Evolutionary conservation across 192 early-diverging fungal species (phyloP).

Genomic region (Rhizoclosmatium sp.): DNA sequence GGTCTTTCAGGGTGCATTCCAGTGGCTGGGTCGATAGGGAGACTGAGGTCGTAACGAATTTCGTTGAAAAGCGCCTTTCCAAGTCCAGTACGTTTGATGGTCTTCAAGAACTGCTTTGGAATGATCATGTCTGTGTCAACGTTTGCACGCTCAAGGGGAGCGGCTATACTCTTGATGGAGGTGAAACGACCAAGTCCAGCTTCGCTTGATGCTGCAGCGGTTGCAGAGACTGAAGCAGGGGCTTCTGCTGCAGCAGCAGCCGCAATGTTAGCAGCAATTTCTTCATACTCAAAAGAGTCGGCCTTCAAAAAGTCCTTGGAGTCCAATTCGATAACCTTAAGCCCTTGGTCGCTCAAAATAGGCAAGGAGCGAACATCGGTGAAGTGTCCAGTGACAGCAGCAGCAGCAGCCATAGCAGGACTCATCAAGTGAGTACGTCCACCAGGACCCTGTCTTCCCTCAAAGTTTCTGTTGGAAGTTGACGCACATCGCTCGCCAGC

Average conservation of each 20-base stretch:
- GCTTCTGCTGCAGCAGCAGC: constrained; percentile 3
- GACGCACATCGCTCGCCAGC: constrained; percentile 74
- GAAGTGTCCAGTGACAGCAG: constrained; percentile 67
- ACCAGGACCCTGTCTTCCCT: constrained; percentile 72
- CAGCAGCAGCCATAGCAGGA: constrained; percentile 77
- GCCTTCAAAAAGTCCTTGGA: constrained; percentile 49
- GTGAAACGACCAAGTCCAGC: constrained; percentile 69
- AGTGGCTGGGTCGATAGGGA: constrained; percentile 46
- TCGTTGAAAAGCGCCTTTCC: constrained; percentile 68
- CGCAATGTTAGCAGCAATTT: constrained; percentile 33
- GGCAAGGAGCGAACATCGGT: constrained; percentile 65
- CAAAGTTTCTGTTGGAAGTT: constrained; percentile 80
- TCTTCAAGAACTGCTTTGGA: constrained; percentile 80
- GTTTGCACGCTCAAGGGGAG: constrained; percentile 68
- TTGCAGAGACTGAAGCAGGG: constrained; percentile 13
- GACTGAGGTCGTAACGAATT: constrained; percentile 57
- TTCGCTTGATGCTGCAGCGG: constrained; percentile 24
- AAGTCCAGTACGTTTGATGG: constrained; percentile 75
- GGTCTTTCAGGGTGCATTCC: constrained; percentile 47
- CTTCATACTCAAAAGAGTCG: constrained; percentile 46
- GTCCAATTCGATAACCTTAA: constrained; percentile 46
- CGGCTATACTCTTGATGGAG: constrained; percentile 61
- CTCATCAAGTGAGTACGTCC: constrained; percentile 71
- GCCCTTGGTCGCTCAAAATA: background rate
- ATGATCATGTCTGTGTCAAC: constrained; percentile 80